Conservation (phyloP, 192 early-diverging fungal genomes). For the Allomyces macrogynus region DNA sequence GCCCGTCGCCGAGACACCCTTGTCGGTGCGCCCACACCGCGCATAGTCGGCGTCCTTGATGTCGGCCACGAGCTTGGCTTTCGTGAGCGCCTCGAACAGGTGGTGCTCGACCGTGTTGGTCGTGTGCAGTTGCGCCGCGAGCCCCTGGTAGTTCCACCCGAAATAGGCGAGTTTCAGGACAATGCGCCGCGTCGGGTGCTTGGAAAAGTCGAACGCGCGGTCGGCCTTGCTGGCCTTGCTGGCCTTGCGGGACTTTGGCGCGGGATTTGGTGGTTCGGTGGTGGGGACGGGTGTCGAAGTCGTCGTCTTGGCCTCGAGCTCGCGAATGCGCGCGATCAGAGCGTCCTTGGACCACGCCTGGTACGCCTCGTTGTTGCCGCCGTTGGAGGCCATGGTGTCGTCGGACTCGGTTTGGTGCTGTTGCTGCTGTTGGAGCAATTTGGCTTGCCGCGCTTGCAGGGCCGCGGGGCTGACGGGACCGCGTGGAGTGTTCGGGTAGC, state of each 20-base stretch:
- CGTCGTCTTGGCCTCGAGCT: slow-evolving; percentile 13
- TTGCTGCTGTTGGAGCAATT: too few species aligned
- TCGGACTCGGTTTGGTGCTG: too few species aligned
- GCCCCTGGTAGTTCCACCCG: slow-evolving; percentile 74
- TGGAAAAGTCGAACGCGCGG: slow-evolving; percentile 49
- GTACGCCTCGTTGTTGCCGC: slow-evolving; percentile 14
- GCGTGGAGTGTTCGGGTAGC: too few species aligned
- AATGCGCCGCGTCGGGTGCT: slow-evolving; percentile 52
- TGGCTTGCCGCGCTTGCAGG: too few species aligned
- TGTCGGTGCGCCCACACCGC: slow-evolving; percentile 67
- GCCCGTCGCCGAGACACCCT: slow-evolving; percentile 79
- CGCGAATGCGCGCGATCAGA: slow-evolving; percentile 25
- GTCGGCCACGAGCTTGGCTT: slow-evolving; percentile 51
- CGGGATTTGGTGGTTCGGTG: background rate
- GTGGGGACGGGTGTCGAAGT: too few species aligned
- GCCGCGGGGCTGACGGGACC: too few species aligned
- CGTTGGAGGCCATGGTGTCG: background rate
- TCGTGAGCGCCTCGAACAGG: slow-evolving; percentile 60
- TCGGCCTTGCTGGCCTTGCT: slow-evolving; percentile 13
- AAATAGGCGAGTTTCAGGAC: slow-evolving; percentile 80
- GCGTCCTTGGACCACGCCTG: slow-evolving; percentile 27
- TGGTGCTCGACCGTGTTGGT: slow-evolving; percentile 53
- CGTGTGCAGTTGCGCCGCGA: slow-evolving; percentile 45
- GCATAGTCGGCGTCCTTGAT: slow-evolving; percentile 50
- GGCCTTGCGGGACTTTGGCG: slow-evolving; percentile 14